A percentile compares a stretch with the other conserved stretches of the same genome.
phyloP scores from a whole-genome alignment of 495 filamentous ascomycete species.

The Talaromyces thailandensis region DNA sequence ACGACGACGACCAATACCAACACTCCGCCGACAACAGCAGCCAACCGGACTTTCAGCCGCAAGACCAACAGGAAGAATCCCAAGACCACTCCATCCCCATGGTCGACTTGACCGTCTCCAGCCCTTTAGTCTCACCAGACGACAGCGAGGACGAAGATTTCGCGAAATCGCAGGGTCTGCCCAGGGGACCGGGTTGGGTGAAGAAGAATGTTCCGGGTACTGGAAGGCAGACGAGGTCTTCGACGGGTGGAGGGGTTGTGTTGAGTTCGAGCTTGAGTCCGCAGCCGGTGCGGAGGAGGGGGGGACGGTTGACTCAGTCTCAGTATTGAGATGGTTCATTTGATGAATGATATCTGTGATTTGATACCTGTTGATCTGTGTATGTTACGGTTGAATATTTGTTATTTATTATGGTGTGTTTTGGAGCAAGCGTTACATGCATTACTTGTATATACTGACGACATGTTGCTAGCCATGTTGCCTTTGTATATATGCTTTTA shows the following conservation, averaged over 20 bases:
- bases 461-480: not conserved
- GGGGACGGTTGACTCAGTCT: conserved; percentile 9
- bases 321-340: not conserved
- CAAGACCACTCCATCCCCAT: conserved; percentile 9
- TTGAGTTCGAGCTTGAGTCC: conserved; percentile 21
- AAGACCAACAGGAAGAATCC: conserved; percentile 6
- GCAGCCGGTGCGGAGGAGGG: conserved; percentile 9
- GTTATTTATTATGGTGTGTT: not conserved
- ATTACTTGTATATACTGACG: not conserved
- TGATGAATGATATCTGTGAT: not conserved
- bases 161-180: conserved; percentile 20
- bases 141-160: conserved; percentile 21
- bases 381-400: conserved; percentile 9
- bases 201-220: conserved; percentile 17
- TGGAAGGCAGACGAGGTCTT: conserved; percentile 13
- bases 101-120: conserved; percentile 36
- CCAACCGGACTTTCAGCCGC: not conserved
- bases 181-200: conserved; percentile 27
- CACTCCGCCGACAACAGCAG: not conserved
- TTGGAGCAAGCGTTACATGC: not conserved
- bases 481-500: not conserved
- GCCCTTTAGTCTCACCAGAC: conserved; percentile 22
- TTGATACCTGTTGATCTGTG: not conserved
- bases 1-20: conserved; percentile 1
- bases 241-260: conserved; percentile 13